A percentile compares a stretch with the other conserved stretches of the same genome.
phyloP scores from a whole-genome alignment of 2,329 filamentous ascomycete genomes.

The Epichloe uncinata region DNA sequence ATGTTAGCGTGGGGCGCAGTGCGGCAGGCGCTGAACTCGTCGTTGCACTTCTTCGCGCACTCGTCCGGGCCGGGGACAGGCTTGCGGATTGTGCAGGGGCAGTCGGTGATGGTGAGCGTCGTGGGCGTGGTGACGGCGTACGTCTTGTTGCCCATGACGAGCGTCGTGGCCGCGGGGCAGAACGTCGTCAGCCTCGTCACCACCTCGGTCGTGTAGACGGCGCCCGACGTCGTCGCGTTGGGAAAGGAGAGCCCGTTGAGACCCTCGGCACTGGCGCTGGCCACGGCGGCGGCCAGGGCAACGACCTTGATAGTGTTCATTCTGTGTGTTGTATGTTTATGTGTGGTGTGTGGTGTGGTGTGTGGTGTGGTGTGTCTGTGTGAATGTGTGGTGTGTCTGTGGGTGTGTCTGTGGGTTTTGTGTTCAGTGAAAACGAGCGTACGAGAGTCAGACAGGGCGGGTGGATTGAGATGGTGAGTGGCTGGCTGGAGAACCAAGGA shows the following conservation, averaged over 20 bases:
- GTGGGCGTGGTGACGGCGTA: neutral
- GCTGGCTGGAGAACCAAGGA: too few relatives aligned
- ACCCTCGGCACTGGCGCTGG: neutral
- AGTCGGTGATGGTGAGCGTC: neutral
- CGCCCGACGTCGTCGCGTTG: conserved; percentile 16
- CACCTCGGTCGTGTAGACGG: conserved; percentile 45
- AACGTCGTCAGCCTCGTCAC: conserved; percentile 52
- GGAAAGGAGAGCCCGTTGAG: neutral
- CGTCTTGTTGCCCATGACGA: neutral
- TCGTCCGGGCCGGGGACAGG: neutral
- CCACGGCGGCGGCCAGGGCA: conserved; percentile 1
- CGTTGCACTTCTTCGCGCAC: conserved; percentile 11
- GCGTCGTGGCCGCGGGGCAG: conserved; percentile 45
- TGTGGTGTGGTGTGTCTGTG: too few relatives aligned
- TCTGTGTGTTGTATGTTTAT: neutral
- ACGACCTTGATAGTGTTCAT: conserved; percentile 1
- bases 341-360: too few relatives aligned
- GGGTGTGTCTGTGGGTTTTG: too few relatives aligned
- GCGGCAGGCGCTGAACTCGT: conserved; percentile 10
- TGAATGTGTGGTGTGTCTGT: too few relatives aligned
- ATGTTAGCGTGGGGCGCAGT: conserved; percentile 11
- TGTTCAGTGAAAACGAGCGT: too few relatives aligned
- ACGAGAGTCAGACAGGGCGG: too few relatives aligned
- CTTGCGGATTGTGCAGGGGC: neutral
- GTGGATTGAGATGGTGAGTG: too few relatives aligned